Evolutionary conservation across 495 filamentous ascomycete species (phyloP), one percentile per base, ranked within the genome.

Genomic region (Podospora conica): DNA sequence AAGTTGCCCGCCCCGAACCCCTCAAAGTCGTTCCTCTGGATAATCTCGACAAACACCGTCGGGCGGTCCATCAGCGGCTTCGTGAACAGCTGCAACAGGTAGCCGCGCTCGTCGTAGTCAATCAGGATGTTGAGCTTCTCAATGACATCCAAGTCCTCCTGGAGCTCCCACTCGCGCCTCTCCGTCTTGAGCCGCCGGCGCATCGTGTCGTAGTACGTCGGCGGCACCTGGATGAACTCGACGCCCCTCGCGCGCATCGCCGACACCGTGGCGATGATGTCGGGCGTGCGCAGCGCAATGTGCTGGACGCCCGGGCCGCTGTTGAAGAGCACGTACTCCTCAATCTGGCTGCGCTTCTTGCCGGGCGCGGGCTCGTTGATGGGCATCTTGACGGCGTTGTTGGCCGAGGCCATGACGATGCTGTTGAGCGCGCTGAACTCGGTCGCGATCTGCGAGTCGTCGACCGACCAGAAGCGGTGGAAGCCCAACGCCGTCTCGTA

Each of bases 1-100:
- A 96, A 96, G 73, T 96, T 96, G n/a, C 93, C 93, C 3, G 92
- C 93, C 4, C 93, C 92, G 69, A 97, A 96, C 0, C 93, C 93
- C 10, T 86, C 83, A 76, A 97, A 97, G 66, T 92, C 87, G 67
- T 92, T 85, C 40, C 92, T 80, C 76, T 96, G 90, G 70, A 97
- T 96, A 66, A 97, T 93, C 83, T 96, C 93, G 63, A 97, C 85
- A 74, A 97, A 96, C 0, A 96, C 92, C 1, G 93, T 97, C 3
- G 93, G 93, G 1, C 93, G 86, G 75, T 97, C 93, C 87, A 97
- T 89, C 59, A 97, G 67, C 64, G 91, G 93, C 86, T 93, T 93
- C 12, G 92, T 96, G 73, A 96, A 97, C 12, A 96, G 78, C 78
- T 93, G 91, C 54, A 94, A 73, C 33, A 96, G 75, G 75, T 96